Evolutionary conservation across 371 early-diverging fungal genomes (phyloP), one percentile per base, ranked within the genome.

Genomic region (Apophysomyces trapeziformis): DNA sequence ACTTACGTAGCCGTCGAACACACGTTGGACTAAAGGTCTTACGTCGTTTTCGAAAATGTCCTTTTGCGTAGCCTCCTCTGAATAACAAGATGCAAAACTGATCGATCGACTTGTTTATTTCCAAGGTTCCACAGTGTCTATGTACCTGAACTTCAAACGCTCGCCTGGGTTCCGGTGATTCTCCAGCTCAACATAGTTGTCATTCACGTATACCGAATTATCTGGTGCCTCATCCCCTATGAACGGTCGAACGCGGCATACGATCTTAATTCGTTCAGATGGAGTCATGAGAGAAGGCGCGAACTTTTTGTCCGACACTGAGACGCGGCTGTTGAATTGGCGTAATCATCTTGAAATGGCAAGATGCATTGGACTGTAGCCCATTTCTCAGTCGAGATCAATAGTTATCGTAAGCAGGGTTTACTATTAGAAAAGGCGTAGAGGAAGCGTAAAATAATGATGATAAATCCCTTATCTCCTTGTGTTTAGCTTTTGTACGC

Each of bases 171-270:
- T 26, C 41, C 61, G 14, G 12, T 59, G 44, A 62, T 37, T 65
- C 14, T 71, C 74, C 18, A 81, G 73, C 26, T 75, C 73, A 32
- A 85, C 44, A 13, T 68, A 61, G 14, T 66, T 78, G 59, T 58
- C 59, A 38, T 71, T 63, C 2, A 73, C 72, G 38, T 38, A 37
- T 0, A 83, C 76, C 1, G 79, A 63, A 18, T 79, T 68, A 70
- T 84, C 84, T 2, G 73, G 60, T n/a, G 61, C 65, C 64, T 86
- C 86, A 7, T 74, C 65, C 7, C 68, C 59, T 18, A 82, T 65
- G 58, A 84, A 86, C 8, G 86, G 86, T 14, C 86, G 78, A 14
- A 86, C 83, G 38, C 86, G 79, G 60, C 86, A 86, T 11, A 86
- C 72, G 38, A 86, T 80, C 46, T 83, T 82, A 61, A 84, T 73